Evolutionary conservation across 2,329 filamentous ascomycete species (phyloP), one percentile per base, ranked within the genome.

Genomic region (Xylariomycetidae sp.): DNA sequence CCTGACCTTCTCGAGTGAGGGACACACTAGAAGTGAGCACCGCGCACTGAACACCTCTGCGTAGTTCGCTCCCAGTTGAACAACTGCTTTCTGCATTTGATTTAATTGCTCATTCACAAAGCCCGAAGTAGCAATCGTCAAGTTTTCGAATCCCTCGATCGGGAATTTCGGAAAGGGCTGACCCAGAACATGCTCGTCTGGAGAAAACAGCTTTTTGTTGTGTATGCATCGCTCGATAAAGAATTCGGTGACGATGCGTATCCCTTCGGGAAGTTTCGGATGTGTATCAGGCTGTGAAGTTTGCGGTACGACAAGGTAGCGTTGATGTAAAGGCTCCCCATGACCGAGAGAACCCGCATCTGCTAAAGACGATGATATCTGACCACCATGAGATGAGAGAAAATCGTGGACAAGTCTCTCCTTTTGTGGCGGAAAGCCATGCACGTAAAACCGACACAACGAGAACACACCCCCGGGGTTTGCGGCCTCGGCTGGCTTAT

Each of bases 181-280:
- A 38, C 87, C 88, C 16, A 94, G 72, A 25, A 85, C 71, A 54
- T 92, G 80, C 4, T 76, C 68, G 32, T 69, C 64, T 5, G 88
- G 87, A 18, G 83, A 67, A 29, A 87, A 69, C 47, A 90, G 75
- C 16, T 63, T 66, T 58, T 86, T 92, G 43, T 77, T 77, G 54
- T 89, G 80, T 25, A 98, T 66, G 56, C 90, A 97, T 30, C 80
- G 78, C 62, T 98, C 92, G 33, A 98, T 72, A 74, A 90, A 98
- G 71, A 92, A 94, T 54, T 95, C 88, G 9, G 88, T 97, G 19
- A 94, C 80, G 25, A 74, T 56, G 31, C 69, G 55, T 6, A 75
- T 52, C 17, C 58, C 64, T 29, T 63, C 56, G 4, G 59, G 58
- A 4, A 61, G 43, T 2, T 27, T 18, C 2, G 66, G 72, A 28